Conservation (phyloP, 768 basidiomycete genomes). For the Boletus subparvulus region DNA sequence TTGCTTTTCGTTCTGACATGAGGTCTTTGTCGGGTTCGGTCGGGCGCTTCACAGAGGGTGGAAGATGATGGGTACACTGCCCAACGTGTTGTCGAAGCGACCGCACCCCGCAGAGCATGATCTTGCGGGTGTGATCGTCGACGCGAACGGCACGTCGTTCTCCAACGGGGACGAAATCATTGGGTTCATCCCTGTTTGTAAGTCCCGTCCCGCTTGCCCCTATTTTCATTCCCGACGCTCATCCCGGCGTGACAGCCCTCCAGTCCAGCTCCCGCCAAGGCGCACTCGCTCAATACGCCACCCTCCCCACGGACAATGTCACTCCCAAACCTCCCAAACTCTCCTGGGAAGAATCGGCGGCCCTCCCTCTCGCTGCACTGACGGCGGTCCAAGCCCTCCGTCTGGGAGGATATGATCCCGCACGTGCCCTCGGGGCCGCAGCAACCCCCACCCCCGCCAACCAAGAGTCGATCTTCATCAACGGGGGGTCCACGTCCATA, state of each 20-base stretch:
- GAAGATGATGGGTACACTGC: slow-evolving; percentile 52
- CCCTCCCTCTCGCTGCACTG: slow-evolving; percentile 53
- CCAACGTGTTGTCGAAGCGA: slow-evolving; percentile 45
- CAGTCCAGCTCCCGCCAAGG: slow-evolving; percentile 47
- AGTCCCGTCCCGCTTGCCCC: slow-evolving; percentile 2
- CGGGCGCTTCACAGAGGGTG: slow-evolving; percentile 45
- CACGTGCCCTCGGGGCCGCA: background rate
- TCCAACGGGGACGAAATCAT: slow-evolving; percentile 62
- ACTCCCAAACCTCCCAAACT: slow-evolving; percentile 44
- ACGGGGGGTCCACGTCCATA: slow-evolving; percentile 68
- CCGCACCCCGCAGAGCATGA: slow-evolving; percentile 62
- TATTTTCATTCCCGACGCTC: background rate
- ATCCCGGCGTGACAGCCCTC: slow-evolving; percentile 14
- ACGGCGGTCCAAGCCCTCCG: slow-evolving; percentile 62
- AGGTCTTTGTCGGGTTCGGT: background rate
- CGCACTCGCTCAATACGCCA: slow-evolving; percentile 55
- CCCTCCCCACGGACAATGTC: slow-evolving; percentile 47
- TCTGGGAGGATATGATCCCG: slow-evolving; percentile 47
- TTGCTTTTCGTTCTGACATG: background rate
- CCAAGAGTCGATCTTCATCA: slow-evolving; percentile 60
- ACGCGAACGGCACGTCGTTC: slow-evolving; percentile 52
- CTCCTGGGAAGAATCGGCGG: slow-evolving; percentile 57
- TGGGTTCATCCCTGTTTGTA: slow-evolving; percentile 48
- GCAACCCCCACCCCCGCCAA: background rate
- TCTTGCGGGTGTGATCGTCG: slow-evolving; percentile 60